Conservation (phyloP, 345 rosid genomes). For the Gossypium ekmanianum region DNA sequence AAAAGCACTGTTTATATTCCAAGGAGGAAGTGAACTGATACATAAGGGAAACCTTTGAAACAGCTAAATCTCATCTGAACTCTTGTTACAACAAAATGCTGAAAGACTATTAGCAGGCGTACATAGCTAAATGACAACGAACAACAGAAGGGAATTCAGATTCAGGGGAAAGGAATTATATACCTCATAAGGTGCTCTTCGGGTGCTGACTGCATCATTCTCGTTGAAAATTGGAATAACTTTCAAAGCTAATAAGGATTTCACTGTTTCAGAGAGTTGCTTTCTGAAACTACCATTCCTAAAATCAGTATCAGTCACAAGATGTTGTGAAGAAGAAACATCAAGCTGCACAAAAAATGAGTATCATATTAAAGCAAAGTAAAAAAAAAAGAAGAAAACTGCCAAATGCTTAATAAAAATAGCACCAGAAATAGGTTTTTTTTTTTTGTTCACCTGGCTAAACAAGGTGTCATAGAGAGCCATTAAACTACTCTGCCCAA, state of each 20-base stretch:
- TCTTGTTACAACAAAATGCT: background rate
- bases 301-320: constrained; percentile 58
- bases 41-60: background rate
- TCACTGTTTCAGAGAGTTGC: constrained; percentile 45
- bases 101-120: background rate
- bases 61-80: background rate
- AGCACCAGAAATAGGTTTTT: background rate
- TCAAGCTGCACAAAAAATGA: constrained; percentile 44
- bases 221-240: constrained; percentile 61
- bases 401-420: background rate
- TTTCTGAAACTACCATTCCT: constrained; percentile 43
- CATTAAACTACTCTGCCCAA: constrained; percentile 58
- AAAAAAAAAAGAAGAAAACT: background rate
- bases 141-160: background rate
- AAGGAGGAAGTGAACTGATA: background rate
- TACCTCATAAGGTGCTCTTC: constrained; percentile 63
- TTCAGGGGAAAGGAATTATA: background rate
- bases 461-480: constrained; percentile 56
- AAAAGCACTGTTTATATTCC: background rate
- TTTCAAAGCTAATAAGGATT: constrained; percentile 37
- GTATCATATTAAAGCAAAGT: constrained; percentile 7
- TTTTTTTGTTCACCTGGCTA: constrained; percentile 34
- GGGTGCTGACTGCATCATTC: constrained; percentile 59
- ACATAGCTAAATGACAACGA: background rate
- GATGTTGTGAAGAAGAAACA: constrained; percentile 54